Base-by-base conservation (phyloP, 768 basidiomycete genomes). In the Lactarius quietus region DNA sequence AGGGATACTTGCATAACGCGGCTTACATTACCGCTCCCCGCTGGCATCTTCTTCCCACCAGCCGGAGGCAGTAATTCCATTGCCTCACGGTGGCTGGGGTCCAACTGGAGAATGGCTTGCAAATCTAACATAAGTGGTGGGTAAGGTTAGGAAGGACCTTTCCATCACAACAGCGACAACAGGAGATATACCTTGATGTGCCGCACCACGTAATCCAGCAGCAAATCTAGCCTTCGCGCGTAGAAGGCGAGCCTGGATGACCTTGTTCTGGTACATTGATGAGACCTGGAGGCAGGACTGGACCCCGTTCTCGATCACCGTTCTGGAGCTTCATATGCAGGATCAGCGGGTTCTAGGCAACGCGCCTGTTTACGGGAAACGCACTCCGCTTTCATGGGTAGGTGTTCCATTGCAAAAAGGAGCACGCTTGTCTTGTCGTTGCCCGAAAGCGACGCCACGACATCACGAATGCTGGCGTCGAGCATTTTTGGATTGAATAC, bases 401-500 rank as follows among this genome's bases (percentile, higher is more conserved):
- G 84, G 70, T 88, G 88, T 68, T 88, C 86, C 82, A 94, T 86
- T n/a, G 92, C 92, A 69, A 90, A 86, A 57, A 93, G 74, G 60
- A 93, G 77, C 41, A 90, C 80, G 63, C 87, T 87, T 23, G 82
- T 86, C 73, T 90, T 90, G 72, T 89, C 83, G 69, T 82, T 82
- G 72, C 87, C 83, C 5, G 82, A 78, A 38, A 90, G 79, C 64
- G 80, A 81, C 8, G 78, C 77, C 0, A 83, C 79, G 26, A 88
- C 84, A 70, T 90, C 87, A 54, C 86, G 87, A 70, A 89, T 86
- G 77, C 86, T 85, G 23, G 89, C 89, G 70, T 90, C 88, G 43
- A 90, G 79, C 66, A 90, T 90, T 72, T 85, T 88, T 4, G 88
- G 87, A 73, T 89, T 90, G 78, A 90, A 90, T 65, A 86, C 78